Conservation (phyloP, 2,329 filamentous ascomycete species). For the Sclerotinia spermophila region DNA sequence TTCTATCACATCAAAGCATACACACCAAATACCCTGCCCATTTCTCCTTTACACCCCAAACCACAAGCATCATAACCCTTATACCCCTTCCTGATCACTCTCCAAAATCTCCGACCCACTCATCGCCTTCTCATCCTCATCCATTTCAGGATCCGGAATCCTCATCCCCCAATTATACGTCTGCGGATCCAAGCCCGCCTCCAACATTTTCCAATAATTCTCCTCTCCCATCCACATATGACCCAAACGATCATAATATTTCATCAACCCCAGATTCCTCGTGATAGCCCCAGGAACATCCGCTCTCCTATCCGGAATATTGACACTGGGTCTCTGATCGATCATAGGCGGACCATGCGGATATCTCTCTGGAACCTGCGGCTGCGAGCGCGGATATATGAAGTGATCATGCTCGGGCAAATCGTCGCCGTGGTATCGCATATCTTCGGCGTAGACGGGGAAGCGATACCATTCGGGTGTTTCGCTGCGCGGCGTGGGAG, state of each 20-base stretch:
- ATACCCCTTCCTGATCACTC: not conserved
- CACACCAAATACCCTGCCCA: not conserved
- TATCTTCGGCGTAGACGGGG: rapidly evolving
- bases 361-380: not conserved
- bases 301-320: not conserved
- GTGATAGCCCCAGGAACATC: not conserved
- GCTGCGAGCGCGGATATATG: not conserved
- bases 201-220: constrained; percentile 13
- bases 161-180: not conserved
- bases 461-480: not conserved
- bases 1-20: not conserved
- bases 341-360: not conserved
- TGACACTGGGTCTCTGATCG: not conserved
- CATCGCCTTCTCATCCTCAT: not conserved
- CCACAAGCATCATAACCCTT: not conserved
- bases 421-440: not conserved
- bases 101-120: not conserved
- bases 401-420: not conserved
- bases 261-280: not conserved
- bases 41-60: too few relatives aligned
- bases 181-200: constrained; percentile 12
- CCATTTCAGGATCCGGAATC: constrained; percentile 7
- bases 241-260: constrained; percentile 14
- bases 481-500: not conserved
- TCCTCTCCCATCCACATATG: constrained; percentile 15